A percentile compares a stretch with the other conserved stretches of the same genome.
These are phyloP conservation scores for Monilinia fructigena DNA, from an alignment of 2,329 filamentous ascomycete species.

Conservation along the genomic window DNA sequence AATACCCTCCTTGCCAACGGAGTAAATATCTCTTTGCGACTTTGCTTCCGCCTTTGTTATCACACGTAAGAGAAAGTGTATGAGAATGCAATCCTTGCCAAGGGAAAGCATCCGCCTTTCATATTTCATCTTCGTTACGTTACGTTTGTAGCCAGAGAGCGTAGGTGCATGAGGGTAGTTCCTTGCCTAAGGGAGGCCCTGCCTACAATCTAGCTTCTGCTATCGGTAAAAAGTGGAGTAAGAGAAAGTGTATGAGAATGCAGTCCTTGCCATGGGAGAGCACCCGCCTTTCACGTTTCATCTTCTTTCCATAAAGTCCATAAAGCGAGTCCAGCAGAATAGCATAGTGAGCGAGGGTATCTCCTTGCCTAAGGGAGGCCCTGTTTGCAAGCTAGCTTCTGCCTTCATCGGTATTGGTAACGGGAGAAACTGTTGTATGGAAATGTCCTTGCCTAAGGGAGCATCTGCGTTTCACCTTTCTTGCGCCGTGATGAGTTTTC, in stretches of 20 bases:
- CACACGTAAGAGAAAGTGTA: too few species aligned
- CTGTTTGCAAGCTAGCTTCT: neutral
- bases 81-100: too few species aligned
- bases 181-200: too few species aligned
- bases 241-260: neutral
- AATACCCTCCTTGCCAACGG: neutral
- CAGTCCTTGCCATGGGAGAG: neutral
- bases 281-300: neutral
- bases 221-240: neutral
- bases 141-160: too few species aligned
- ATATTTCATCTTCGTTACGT: neutral
- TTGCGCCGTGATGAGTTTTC: too few species aligned
- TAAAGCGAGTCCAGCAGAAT: neutral
- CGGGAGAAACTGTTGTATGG: too few species aligned
- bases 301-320: too few species aligned
- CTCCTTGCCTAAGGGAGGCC: neutral
- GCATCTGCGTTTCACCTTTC: too few species aligned
- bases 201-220: too few species aligned
- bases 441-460: too few species aligned
- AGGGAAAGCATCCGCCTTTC: neutral
- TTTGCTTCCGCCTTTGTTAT: neutral
- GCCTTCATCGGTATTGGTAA: neutral
- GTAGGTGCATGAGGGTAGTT: too few species aligned
- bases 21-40: neutral
- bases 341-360: neutral